Evolutionary conservation across 2,329 filamentous ascomycete genomes (phyloP).

Genomic region (Apiospora phragmitis): DNA sequence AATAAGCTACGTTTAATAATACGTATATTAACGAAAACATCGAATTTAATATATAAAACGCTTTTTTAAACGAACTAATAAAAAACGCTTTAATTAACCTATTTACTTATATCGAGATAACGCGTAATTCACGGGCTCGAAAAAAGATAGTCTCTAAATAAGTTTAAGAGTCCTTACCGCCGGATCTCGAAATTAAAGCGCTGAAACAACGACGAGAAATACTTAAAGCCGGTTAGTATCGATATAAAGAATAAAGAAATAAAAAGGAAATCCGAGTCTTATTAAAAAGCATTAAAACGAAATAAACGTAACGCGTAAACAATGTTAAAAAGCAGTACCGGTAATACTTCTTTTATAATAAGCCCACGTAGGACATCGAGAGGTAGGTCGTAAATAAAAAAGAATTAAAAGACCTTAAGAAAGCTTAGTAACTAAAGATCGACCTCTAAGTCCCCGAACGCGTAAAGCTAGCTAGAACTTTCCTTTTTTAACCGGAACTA

Average conservation of each 20-base stretch:
- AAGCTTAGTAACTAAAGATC: constrained; percentile 19
- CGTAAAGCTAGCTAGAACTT: constrained; percentile 18
- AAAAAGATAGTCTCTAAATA: constrained; percentile 31
- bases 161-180: too few relatives aligned
- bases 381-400: constrained; percentile 19
- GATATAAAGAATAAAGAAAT: constrained; percentile 21
- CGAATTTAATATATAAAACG: constrained; percentile 31
- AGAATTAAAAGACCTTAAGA: constrained; percentile 16
- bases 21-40: too few relatives aligned
- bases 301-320: constrained; percentile 20
- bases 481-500: constrained; percentile 19
- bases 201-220: constrained; percentile 21
- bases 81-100: constrained; percentile 22
- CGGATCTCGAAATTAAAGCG: constrained; percentile 26
- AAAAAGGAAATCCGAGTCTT: constrained; percentile 27
- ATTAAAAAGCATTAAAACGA: constrained; percentile 23
- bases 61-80: constrained; percentile 26
- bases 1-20: constrained; percentile 28
- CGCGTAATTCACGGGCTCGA: constrained; percentile 26
- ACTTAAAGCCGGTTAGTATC: constrained; percentile 28
- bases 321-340: constrained; percentile 25
- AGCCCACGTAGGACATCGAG: constrained; percentile 30
- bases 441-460: constrained; percentile 21
- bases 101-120: constrained; percentile 28
- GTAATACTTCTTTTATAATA: constrained; percentile 30